phyloP scores from a whole-genome alignment of 2,329 filamentous ascomycete genomes.

The Cladosporium halotolerans region DNA sequence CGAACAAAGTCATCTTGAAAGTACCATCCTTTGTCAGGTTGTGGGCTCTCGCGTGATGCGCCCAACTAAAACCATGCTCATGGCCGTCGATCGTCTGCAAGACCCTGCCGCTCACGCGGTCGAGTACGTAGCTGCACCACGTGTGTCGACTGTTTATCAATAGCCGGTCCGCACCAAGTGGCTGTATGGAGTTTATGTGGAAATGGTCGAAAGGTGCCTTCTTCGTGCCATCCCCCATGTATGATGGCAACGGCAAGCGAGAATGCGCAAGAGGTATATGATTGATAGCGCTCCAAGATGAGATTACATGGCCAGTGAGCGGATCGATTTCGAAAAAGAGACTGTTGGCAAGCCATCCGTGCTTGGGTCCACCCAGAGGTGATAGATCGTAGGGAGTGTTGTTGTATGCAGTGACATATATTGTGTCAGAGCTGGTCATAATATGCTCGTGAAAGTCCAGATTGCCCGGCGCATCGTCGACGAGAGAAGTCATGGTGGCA shows the following conservation, averaged over 20 bases:
- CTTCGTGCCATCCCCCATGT: constrained; percentile 10
- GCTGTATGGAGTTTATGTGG: constrained; percentile 25
- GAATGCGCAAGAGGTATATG: constrained; percentile 23
- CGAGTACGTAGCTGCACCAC: constrained; percentile 22
- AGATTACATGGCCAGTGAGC: constrained; percentile 35
- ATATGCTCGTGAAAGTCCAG: constrained; percentile 32
- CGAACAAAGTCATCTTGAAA: constrained; percentile 21
- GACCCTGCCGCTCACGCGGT: constrained; percentile 16
- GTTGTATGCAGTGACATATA: constrained; percentile 29
- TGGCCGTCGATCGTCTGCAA: constrained; percentile 20
- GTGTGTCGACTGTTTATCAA: constrained; percentile 20
- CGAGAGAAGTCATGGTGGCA: constrained; percentile 10
- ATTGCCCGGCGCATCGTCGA: constrained; percentile 7
- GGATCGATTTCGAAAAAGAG: constrained; percentile 41
- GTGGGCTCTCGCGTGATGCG: constrained; percentile 20
- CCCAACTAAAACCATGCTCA: constrained; percentile 20
- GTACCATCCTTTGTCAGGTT: constrained; percentile 16
- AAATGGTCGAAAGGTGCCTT: constrained; percentile 21
- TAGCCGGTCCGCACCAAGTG: constrained; percentile 19
- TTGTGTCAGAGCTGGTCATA: constrained; percentile 26
- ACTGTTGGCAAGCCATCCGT: constrained; percentile 33
- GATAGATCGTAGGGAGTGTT: constrained; percentile 28
- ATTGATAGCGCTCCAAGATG: constrained; percentile 37
- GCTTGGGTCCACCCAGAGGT: constrained; percentile 26
- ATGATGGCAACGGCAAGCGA: constrained; percentile 10